phyloP scores from a whole-genome alignment of 2,329 filamentous ascomycete genomes.

The Exserohilum rostratum region DNA sequence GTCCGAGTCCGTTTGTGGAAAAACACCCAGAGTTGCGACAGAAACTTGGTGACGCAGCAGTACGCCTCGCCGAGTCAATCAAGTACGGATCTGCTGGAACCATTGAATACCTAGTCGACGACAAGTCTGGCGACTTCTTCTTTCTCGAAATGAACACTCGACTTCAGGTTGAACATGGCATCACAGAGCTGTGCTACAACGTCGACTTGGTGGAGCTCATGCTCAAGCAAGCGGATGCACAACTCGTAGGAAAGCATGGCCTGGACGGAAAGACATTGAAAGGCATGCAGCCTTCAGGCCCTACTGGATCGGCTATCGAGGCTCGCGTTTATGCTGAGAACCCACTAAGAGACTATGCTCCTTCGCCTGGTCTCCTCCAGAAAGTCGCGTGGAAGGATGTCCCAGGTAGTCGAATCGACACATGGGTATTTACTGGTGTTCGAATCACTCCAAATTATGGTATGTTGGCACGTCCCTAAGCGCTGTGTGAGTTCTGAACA shows the following conservation, averaged over 20 bases:
- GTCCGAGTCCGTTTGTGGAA: conserved; percentile 72
- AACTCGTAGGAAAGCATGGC: conserved; percentile 54
- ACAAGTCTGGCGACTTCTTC: conserved; percentile 78
- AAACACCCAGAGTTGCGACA: conserved; percentile 61
- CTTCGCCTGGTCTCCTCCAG: conserved; percentile 65
- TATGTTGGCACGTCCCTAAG: neutral
- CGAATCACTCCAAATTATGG: conserved; percentile 63
- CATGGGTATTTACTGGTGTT: conserved; percentile 66
- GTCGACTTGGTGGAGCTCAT: conserved; percentile 63
- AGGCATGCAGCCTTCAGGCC: conserved; percentile 51
- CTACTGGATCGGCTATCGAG: conserved; percentile 59
- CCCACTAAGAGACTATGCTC: conserved; percentile 63
- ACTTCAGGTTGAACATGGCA: conserved; percentile 64
- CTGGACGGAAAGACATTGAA: conserved; percentile 51
- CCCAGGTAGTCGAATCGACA: conserved; percentile 63
- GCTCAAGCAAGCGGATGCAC: conserved; percentile 61
- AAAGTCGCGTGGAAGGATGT: conserved; percentile 61
- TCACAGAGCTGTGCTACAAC: conserved; percentile 62
- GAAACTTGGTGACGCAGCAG: conserved; percentile 70
- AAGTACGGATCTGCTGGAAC: conserved; percentile 85
- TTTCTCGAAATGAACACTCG: conserved; percentile 67
- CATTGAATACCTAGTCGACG: conserved; percentile 89
- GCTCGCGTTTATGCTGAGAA: conserved; percentile 64
- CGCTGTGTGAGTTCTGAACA: neutral
- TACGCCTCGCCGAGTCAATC: conserved; percentile 65